phyloP scores from a whole-genome alignment of 495 filamentous ascomycete genomes.

The Talaromyces liani region DNA sequence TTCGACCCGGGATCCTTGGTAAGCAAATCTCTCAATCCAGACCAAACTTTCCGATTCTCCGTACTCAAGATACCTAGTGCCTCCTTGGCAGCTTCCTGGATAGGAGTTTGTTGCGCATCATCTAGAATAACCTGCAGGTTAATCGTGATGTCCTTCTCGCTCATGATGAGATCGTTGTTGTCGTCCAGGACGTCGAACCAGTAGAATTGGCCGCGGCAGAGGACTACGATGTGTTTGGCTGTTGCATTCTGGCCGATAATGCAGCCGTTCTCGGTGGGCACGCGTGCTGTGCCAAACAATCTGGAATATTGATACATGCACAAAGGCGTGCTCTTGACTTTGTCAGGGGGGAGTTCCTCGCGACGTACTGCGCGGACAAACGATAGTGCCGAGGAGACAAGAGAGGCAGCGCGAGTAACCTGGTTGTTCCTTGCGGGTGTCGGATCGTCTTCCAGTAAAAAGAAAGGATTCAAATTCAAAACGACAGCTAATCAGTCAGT shows the following conservation, averaged over 20 bases:
- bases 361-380: constrained; percentile 91
- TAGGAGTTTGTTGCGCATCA: constrained; percentile 80
- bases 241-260: constrained; percentile 89
- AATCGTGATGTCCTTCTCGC: constrained; percentile 84
- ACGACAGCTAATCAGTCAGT: constrained; percentile 58
- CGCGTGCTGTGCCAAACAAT: constrained; percentile 88
- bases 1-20: constrained; percentile 81
- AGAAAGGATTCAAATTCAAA: constrained; percentile 95
- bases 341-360: constrained; percentile 91
- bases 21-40: constrained; percentile 80
- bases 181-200: constrained; percentile 98
- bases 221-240: constrained; percentile 85
- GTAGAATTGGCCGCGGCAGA: constrained; percentile 96
- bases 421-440: constrained; percentile 94
- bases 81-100: constrained; percentile 89
- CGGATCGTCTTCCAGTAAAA: constrained; percentile 94
- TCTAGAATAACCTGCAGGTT: constrained; percentile 90
- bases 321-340: constrained; percentile 68
- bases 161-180: constrained; percentile 94
- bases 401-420: constrained; percentile 86
- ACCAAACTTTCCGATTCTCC: constrained; percentile 95
- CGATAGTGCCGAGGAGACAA: constrained; percentile 81
- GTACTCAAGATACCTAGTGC: constrained; percentile 91
- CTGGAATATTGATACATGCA: constrained; percentile 98
- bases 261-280: constrained; percentile 92